Base-by-base conservation (phyloP, 148 eudicot species). In the Cornus kousa region DNA sequence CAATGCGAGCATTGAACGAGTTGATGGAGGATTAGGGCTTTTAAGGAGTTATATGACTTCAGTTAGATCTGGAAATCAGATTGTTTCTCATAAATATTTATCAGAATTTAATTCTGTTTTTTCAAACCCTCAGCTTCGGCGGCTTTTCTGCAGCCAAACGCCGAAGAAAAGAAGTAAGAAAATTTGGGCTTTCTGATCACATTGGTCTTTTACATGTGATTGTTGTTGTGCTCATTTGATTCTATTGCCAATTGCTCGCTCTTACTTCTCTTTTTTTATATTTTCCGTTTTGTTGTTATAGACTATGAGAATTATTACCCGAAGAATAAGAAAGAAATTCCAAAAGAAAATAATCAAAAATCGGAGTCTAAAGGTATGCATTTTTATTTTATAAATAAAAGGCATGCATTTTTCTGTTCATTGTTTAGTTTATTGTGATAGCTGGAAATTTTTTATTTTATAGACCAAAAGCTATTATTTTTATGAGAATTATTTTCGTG, bases 11-110 rank as follows among this genome's bases (percentile, higher is more conserved):
- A 43, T 43, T 43, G 8, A 43, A 6, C 8, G 8, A 5, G 48
- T 71, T 22, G 28, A 67, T 67, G 77, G 73, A 2, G 77, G 64
- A 35, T 59, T 80, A 67, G 86, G 86, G 64, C 70, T 80, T 59
- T 37, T 77, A 66, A 77, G 83, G 78, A 57, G 76, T 2, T 77
- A 77, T 71, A 50, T 77, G 33, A 84, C 86, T 23, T 84, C 83
- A 8, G 72, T 77, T 80, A 70, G 80, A 60, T 79, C 79, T 74
- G 82, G 76, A 6, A 74, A 76, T 3, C 22, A 20, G 7, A 55
- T 14, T 23, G 1, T 62, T 17, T 62, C 66, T 62, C 12, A 62
- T 62, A 17, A 17, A n/a, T 62, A n/a, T 62, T 62, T n/a, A 62
- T 62, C 66, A 7, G 22, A 62, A 20, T 62, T 62, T 62, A 62